Base-by-base conservation (phyloP, 257 asterid genomes). In the Osmanthus fragrans region DNA sequence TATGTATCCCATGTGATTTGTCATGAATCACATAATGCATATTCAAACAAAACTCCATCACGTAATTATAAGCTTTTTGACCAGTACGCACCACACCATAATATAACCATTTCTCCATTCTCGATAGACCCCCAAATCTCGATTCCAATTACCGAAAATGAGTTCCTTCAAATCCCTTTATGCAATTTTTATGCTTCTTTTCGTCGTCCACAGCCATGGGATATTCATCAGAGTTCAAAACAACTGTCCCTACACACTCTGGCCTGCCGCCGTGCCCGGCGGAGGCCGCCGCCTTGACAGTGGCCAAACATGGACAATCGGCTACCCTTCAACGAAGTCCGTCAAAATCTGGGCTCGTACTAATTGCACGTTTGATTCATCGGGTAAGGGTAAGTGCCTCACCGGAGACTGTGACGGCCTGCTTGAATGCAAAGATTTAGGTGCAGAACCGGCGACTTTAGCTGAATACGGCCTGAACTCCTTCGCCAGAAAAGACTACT, bases 311-410 rank as follows among this genome's bases (percentile, higher is more conserved):
- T 88, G 91, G 91, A 79, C 73, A 33, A 1, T 85, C 82, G 79
- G 73, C 76, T 73, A 84, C 80, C 80, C 87, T 63, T 0, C 76
- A 39, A 1, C 45, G 80, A 83, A 80, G 0, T 73, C 58, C 4
- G 80, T 82, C 83, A 86, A 80, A 7, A 87, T 92, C 74, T 92
- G 96, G 97, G 92, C 90, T 45, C 88, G 96, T 10, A 90, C 94
- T 13, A 80, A 81, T 77, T 92, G 97, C 86, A 79, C 82, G 74
- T 92, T 90, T 70, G 75, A 90, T 76, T 39, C 75, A 0, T 51
- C 84, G 7, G 96, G 97, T 19, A 54, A 76, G 4, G 94, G 97
- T 70, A 21, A 73, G 16, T 90, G 96, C 80, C 82, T 74, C 51
- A 87, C 96, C 56, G 92, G 96, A 6, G 94, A 90, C 81, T 90